These are phyloP conservation scores for Cladophialophora immunda DNA, from an alignment of 2,329 filamentous ascomycete species.

Conservation along the genomic window DNA sequence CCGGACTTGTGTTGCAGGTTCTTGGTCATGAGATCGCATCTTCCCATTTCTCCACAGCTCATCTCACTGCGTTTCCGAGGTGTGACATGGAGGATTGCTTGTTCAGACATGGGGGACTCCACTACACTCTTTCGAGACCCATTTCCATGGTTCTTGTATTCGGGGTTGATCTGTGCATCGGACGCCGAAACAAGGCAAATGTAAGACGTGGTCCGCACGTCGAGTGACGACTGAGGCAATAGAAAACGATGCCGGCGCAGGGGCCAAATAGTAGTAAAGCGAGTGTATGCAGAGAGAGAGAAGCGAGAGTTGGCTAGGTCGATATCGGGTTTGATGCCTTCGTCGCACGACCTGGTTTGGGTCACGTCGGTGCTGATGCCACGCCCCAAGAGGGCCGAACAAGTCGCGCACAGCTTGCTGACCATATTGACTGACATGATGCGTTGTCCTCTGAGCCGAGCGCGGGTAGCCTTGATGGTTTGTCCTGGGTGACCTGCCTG, in stretches of 20 bases:
- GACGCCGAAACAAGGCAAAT: neutral
- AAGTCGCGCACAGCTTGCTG: constrained; percentile 4
- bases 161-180: neutral
- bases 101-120: neutral
- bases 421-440: constrained; percentile 1
- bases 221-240: neutral
- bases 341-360: neutral
- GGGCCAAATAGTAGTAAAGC: neutral
- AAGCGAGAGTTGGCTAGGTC: neutral
- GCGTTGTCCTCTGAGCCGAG: constrained; percentile 1
- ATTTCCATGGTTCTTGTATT: neutral
- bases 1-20: neutral
- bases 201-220: neutral
- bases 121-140: neutral
- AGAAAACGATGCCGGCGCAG: constrained; percentile 2
- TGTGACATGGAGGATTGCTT: neutral
- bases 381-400: neutral
- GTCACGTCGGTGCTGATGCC: neutral
- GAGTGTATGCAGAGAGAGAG: constrained; percentile 2
- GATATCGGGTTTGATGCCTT: neutral
- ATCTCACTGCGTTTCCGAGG: neutral
- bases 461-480: neutral
- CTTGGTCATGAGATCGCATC: constrained; percentile 10
- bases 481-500: constrained; percentile 1
- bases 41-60: neutral